Evolutionary conservation across 805 yeast species (phyloP).

Genomic region (Hanseniaspora clermontiae): DNA sequence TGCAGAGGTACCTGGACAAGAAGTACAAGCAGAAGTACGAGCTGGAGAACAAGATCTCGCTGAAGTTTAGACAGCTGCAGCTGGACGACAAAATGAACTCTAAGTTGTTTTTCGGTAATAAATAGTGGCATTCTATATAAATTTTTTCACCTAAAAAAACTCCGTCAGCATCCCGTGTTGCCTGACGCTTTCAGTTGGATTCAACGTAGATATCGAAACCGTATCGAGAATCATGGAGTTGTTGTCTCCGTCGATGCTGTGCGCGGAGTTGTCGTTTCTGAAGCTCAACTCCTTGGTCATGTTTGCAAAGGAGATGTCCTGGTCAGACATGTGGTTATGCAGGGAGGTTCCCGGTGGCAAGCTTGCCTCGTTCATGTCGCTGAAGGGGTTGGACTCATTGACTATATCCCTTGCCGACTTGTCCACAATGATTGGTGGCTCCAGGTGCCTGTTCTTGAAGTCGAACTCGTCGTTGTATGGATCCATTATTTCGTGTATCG

Average conservation of each 20-base stretch:
- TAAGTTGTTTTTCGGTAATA: constrained; percentile 4
- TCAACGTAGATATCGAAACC: constrained; percentile 2
- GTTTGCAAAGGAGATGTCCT: background rate
- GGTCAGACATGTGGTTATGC: background rate
- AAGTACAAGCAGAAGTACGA: constrained; percentile 35
- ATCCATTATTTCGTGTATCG: background rate
- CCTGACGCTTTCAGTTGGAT: background rate
- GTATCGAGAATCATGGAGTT: background rate
- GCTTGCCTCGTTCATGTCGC: constrained; percentile 5
- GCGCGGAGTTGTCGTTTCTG: background rate
- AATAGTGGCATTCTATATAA: background rate
- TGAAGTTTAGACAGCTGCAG: constrained; percentile 28
- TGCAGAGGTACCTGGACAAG: constrained; percentile 31
- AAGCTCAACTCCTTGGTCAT: background rate
- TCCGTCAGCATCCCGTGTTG: constrained; percentile 5
- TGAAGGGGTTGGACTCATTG: constrained; percentile 8
- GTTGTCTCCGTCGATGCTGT: background rate
- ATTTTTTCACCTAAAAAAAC: background rate
- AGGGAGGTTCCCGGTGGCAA: background rate
- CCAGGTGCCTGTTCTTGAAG: constrained; percentile 10
- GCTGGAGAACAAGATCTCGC: constrained; percentile 30
- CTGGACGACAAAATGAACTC: constrained; percentile 3
- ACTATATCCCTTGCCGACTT: constrained; percentile 11
- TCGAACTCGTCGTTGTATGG: constrained; percentile 15
- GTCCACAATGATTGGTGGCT: constrained; percentile 12